phyloP scores from a whole-genome alignment of 306 rosid species.

The Ormosia emarginata region DNA sequence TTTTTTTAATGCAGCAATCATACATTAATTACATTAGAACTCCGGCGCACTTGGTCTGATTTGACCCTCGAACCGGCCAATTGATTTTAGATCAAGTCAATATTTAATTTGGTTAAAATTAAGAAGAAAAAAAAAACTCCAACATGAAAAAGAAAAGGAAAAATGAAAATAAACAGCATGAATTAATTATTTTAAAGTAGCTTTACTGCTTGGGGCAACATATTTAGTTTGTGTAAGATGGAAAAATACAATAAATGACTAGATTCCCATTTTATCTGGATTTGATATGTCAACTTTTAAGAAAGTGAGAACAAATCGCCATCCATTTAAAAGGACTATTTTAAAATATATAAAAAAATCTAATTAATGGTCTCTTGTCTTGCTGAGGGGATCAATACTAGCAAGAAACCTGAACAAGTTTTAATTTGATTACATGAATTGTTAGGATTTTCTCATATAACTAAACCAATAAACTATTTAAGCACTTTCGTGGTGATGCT shows the following conservation, averaged over 20 bases:
- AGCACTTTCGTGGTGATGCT: background rate
- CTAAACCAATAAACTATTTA: background rate
- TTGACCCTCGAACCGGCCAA: conserved; percentile 28
- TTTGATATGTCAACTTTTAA: conserved; percentile 37
- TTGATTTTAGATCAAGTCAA: conserved; percentile 7
- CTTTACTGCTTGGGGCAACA: conserved; percentile 24
- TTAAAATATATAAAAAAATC: background rate
- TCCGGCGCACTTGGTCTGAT: conserved; percentile 18
- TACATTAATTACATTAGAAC: background rate
- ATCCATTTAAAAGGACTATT: conserved; percentile 12
- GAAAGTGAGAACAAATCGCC: conserved; percentile 16
- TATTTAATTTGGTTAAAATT: background rate
- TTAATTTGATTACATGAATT: background rate
- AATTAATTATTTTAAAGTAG: conserved; percentile 18
- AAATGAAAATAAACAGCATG: background rate
- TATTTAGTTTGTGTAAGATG: conserved; percentile 18
- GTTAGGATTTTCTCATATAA: background rate
- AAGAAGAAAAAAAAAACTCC: background rate
- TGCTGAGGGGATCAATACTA: background rate
- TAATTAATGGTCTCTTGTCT: background rate
- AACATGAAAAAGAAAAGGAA: background rate
- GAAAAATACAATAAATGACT: conserved; percentile 39
- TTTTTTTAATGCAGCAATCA: background rate
- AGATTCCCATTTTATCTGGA: conserved; percentile 42
- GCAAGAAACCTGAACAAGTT: background rate